Percentiles rank a stretch among this genome's conserved stretches.
Conservation (phyloP, 2,329 filamentous ascomycete species). For the Ramichloridium luteum region DNA sequence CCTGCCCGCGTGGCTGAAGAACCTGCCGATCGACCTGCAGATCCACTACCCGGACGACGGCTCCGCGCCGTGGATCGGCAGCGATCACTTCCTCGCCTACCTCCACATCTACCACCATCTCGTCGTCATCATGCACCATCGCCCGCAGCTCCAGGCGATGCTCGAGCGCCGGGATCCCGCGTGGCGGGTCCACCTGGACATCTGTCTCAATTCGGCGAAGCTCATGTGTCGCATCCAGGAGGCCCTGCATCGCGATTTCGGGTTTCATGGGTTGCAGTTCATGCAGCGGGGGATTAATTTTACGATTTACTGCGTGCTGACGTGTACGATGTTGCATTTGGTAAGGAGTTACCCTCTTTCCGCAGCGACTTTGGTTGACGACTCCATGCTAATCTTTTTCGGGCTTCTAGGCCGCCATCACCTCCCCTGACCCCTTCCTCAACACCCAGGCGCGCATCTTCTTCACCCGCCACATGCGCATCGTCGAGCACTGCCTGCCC, state of each 20-base stretch:
- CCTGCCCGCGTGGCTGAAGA: conserved; percentile 63
- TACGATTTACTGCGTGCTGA: conserved; percentile 82
- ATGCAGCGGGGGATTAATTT: conserved; percentile 95
- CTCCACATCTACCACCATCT: conserved; percentile 83
- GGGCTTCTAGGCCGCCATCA: conserved; percentile 58
- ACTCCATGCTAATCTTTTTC: conserved; percentile 1
- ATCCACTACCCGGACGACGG: conserved; percentile 67
- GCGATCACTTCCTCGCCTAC: conserved; percentile 79
- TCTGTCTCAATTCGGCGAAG: conserved; percentile 77
- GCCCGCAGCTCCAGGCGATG: conserved; percentile 65
- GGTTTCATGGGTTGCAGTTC: conserved; percentile 67
- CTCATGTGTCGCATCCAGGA: conserved; percentile 78
- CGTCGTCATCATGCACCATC: conserved; percentile 71
- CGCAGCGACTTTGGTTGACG: too few species aligned
- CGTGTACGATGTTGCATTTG: conserved; percentile 84
- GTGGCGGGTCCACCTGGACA: conserved; percentile 80
- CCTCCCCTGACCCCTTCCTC: conserved; percentile 80
- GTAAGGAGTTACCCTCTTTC: too few species aligned
- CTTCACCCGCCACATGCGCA: conserved; percentile 87
- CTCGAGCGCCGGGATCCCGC: conserved; percentile 65
- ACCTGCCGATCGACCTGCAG: conserved; percentile 66
- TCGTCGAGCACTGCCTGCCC: conserved; percentile 72
- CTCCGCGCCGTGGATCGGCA: conserved; percentile 62
- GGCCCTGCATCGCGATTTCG: conserved; percentile 62
- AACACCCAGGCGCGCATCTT: conserved; percentile 76